A percentile compares a stretch with the other conserved stretches of the same genome.
Evolutionary conservation across 352 stramenopile species (phyloP).

Genomic region (Phytophthora chlamydospora): DNA sequence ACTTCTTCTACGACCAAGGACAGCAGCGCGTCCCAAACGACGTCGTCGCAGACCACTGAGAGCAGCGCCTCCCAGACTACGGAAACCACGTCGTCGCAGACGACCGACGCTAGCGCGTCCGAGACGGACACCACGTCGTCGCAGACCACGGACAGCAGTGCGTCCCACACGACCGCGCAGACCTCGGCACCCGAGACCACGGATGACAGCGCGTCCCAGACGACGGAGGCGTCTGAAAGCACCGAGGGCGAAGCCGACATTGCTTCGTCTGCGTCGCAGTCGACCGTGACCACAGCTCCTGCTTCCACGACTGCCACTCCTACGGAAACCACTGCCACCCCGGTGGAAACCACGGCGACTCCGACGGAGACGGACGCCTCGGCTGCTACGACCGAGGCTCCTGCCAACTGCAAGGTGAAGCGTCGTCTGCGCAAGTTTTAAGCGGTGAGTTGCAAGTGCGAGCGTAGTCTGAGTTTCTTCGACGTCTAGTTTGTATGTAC

Average conservation of each 20-base stretch:
- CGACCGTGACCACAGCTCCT: conserved; percentile 1
- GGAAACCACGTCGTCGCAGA: conserved; percentile 7
- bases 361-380: conserved; percentile 3
- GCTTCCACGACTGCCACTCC: background rate
- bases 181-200: background rate
- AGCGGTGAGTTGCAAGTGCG: conserved; percentile 5
- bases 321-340: conserved; percentile 12
- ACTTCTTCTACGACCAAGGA: conserved; percentile 14
- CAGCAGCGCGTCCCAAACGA: conserved; percentile 11
- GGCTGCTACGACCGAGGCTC: conserved; percentile 9
- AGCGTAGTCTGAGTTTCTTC: conserved; percentile 22
- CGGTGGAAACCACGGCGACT: conserved; percentile 4
- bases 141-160: conserved; percentile 6
- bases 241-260: conserved; percentile 1
- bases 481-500: conserved; percentile 24
- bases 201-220: conserved; percentile 16
- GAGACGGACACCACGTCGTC: background rate
- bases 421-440: conserved; percentile 32
- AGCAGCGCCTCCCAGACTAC: conserved; percentile 17
- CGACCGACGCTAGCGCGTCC: background rate
- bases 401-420: conserved; percentile 35
- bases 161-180: conserved; percentile 15
- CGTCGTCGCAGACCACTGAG: conserved; percentile 13
- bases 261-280: conserved; percentile 2
- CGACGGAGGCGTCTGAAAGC: background rate